These are phyloP conservation scores for Hypoxylon sp. DNA, from an alignment of 2,329 filamentous ascomycete species.

Conservation along the genomic window DNA sequence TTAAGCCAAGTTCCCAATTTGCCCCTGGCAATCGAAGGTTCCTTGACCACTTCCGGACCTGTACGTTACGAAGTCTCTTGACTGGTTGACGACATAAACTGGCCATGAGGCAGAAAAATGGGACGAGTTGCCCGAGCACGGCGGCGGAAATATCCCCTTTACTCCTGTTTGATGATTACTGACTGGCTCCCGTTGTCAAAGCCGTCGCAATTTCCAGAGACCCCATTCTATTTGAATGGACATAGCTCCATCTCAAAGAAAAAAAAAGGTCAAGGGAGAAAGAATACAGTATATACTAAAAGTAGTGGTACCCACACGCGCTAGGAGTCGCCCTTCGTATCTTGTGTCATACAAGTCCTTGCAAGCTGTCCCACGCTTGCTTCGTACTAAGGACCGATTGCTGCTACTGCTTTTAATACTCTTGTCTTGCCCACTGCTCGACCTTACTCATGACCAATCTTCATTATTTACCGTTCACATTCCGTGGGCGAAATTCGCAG, in stretches of 20 bases:
- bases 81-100: slow-evolving; percentile 39
- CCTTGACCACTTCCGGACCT: slow-evolving; percentile 21
- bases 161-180: slow-evolving; percentile 9
- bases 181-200: slow-evolving; percentile 32
- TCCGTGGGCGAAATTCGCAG: slow-evolving; percentile 36
- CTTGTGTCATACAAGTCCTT: slow-evolving; percentile 42
- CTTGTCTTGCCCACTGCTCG: slow-evolving; percentile 29
- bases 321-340: slow-evolving; percentile 33
- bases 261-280: slow-evolving; percentile 27
- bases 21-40: slow-evolving; percentile 43
- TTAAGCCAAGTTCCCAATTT: slow-evolving; percentile 41
- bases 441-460: slow-evolving; percentile 39
- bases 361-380: slow-evolving; percentile 39
- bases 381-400: slow-evolving; percentile 30
- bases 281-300: slow-evolving; percentile 36
- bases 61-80: slow-evolving; percentile 34
- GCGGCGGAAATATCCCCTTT: slow-evolving; percentile 38
- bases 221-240: slow-evolving; percentile 38
- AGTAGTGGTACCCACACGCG: slow-evolving; percentile 36
- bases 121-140: slow-evolving; percentile 40
- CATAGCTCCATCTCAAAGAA: slow-evolving; percentile 30
- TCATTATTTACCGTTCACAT: slow-evolving; percentile 40
- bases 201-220: slow-evolving; percentile 27
- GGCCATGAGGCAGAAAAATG: slow-evolving; percentile 43
- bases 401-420: slow-evolving; percentile 37